Percentiles rank a stretch among this genome's conserved stretches.
Conservation (phyloP, 2,329 filamentous ascomycete genomes). For the Pestalotiopsis sp. region DNA sequence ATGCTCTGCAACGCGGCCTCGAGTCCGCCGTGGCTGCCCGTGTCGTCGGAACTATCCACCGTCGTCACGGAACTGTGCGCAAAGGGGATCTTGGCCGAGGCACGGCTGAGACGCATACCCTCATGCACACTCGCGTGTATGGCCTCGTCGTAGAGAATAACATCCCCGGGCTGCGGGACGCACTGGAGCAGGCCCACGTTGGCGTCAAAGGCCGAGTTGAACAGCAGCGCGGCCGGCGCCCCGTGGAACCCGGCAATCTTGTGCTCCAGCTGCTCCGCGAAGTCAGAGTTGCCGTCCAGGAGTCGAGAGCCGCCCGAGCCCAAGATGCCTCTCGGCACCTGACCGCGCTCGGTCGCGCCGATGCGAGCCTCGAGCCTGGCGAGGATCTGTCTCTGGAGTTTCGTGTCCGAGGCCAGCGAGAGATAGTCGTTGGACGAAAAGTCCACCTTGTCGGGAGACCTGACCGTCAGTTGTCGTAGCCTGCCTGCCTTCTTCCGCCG, state of each 20-base stretch:
- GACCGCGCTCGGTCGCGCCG: slow-evolving; percentile 7
- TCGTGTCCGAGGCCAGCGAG: slow-evolving; percentile 52
- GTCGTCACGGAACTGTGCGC: slow-evolving; percentile 54
- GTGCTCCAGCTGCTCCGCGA: slow-evolving; percentile 46
- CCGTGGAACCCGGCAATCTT: slow-evolving; percentile 50
- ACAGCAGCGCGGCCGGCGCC: slow-evolving; percentile 48
- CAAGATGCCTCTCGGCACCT: slow-evolving; percentile 5
- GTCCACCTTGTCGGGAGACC: slow-evolving; percentile 70
- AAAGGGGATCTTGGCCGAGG: slow-evolving; percentile 50
- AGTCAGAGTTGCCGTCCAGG: slow-evolving; percentile 50
- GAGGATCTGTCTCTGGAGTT: not conserved
- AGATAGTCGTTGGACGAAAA: slow-evolving; percentile 82
- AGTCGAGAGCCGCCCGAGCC: slow-evolving; percentile 57
- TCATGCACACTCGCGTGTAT: slow-evolving; percentile 81
- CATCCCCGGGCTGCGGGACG: slow-evolving; percentile 60
- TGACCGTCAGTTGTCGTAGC: slow-evolving; percentile 51
- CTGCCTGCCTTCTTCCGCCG: slow-evolving; percentile 31
- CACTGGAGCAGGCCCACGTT: slow-evolving; percentile 65
- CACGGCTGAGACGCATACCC: slow-evolving; percentile 69
- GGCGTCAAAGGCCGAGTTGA: slow-evolving; percentile 66
- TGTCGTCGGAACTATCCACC: not conserved
- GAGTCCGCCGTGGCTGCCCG: slow-evolving; percentile 24
- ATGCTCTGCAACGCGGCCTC: slow-evolving; percentile 29
- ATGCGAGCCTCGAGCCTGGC: not conserved
- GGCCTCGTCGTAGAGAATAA: slow-evolving; percentile 72